Evolutionary conservation across 1,284 basidiomycete genomes (phyloP).

Genomic region (Cryptococcus sp.): DNA sequence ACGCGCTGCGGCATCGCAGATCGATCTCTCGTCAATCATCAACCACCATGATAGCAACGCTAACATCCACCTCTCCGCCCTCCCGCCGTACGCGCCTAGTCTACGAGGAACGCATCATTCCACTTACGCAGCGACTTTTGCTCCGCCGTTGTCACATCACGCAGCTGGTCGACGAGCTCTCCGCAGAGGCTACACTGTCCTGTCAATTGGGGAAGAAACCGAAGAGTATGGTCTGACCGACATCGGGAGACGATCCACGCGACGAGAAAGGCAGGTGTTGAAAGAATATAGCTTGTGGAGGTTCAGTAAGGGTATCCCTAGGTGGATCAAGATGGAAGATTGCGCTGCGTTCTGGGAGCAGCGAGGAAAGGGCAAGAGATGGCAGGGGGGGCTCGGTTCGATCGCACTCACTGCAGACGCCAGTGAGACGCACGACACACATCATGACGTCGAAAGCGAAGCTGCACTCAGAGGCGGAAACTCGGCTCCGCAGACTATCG

Average conservation of each 20-base stretch:
- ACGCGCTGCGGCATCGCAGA: conserved; percentile 18
- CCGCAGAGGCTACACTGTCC: not conserved
- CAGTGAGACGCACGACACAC: not conserved
- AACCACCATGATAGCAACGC: conserved; percentile 32
- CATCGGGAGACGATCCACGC: conserved; percentile 13
- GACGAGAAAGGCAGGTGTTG: conserved; percentile 4
- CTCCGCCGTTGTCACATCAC: conserved; percentile 5
- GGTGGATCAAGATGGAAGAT: conserved; percentile 24
- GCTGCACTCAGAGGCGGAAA: conserved; percentile 8
- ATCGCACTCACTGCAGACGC: conserved; percentile 4
- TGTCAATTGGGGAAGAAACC: conserved; percentile 4
- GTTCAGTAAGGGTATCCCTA: conserved; percentile 27
- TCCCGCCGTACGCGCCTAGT: conserved; percentile 11
- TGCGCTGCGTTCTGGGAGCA: conserved; percentile 24
- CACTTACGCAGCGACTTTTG: conserved; percentile 19
- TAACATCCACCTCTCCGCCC: conserved; percentile 33
- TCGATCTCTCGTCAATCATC: conserved; percentile 36
- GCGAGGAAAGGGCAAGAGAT: conserved; percentile 12
- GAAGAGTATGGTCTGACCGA: conserved; percentile 11
- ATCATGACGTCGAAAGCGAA: not conserved
- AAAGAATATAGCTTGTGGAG: conserved; percentile 16
- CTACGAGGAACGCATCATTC: conserved; percentile 22
- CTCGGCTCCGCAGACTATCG: not conserved
- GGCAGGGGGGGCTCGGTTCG: not conserved
- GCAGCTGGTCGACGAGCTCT: not conserved